A percentile compares a stretch with the other conserved stretches of the same genome.
These are phyloP conservation scores for Quercus agrifolia DNA, from an alignment of 306 rosid species.

Conservation along the genomic window DNA sequence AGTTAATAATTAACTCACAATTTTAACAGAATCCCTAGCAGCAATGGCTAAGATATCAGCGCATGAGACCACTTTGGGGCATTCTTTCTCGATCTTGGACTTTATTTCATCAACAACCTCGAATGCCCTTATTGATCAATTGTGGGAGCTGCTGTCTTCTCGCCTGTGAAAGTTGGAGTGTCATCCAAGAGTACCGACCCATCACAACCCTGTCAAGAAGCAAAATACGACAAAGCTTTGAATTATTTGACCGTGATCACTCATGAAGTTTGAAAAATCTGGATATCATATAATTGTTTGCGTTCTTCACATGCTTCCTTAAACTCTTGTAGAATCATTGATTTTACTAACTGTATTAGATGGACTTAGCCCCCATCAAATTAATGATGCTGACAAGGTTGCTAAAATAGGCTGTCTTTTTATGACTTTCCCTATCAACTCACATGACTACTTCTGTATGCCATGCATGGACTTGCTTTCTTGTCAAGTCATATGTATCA, in stretches of 20 bases:
- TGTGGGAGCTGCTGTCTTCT: slow-evolving; percentile 65
- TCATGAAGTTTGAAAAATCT: background rate
- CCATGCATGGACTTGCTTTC: background rate
- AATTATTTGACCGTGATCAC: background rate
- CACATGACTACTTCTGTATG: background rate
- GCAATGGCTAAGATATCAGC: slow-evolving; percentile 81
- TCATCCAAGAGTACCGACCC: slow-evolving; percentile 75
- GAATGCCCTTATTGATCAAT: slow-evolving; percentile 54
- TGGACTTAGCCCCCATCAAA: background rate
- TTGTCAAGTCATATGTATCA: background rate
- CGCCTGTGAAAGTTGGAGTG: slow-evolving; percentile 51
- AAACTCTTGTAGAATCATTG: background rate
- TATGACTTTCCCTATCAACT: background rate
- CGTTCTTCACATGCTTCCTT: too few relatives aligned
- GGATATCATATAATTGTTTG: background rate
- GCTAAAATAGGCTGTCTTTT: background rate
- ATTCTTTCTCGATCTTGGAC: slow-evolving; percentile 40
- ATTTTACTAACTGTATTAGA: background rate
- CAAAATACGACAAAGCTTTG: background rate
- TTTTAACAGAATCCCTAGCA: slow-evolving; percentile 67
- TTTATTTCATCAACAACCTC: slow-evolving; percentile 58
- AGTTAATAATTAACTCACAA: slow-evolving; percentile 35
- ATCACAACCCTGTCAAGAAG: slow-evolving; percentile 66
- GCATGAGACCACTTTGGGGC: slow-evolving; percentile 72
- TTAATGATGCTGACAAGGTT: background rate